Base-by-base conservation (phyloP, 148 eudicot species). In the Chenopodium album region DNA sequence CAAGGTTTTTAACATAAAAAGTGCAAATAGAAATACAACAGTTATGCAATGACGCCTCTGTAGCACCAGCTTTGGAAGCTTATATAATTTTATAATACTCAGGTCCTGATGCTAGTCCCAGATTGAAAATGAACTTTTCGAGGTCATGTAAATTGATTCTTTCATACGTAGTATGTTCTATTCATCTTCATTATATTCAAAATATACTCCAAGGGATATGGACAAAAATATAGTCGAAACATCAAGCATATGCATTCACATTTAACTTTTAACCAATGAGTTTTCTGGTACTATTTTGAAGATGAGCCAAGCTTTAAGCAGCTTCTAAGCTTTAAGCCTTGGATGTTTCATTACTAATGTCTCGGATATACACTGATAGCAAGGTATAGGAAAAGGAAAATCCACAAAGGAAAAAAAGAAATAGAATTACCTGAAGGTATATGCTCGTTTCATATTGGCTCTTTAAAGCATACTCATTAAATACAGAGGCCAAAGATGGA, bases 361-460 rank as follows among this genome's bases (percentile, higher is more conserved):
- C 37, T 52, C 63, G 20, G 3, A 74, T 19, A 32, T 20, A 34
- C 34, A 59, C 2, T 44, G 16, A n/a, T 32, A 68, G 11, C 47
- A 48, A n/a, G 46, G 5, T 73, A 77, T 56, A 14, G 62, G 20
- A 17, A 17, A 7, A 14, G 29, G 34, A 32, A 73, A 80, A 26
- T 28, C 52, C 29, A 56, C 14, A 44, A 23, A 37, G n/a, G 62
- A 0, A 19, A 28, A 28, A 34, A 60, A 22, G 6, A 47, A 85
- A 76, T 37, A 37, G 9, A 54, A 75, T 88, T 80, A 92, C 98
- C 90, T 90, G 97, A 86, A 91, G 98, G 87, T 94, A 96, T 78
- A 94, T 92, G 93, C 91, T 90, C 20, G 98, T 96, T 62, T 92
- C 97, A 84, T 88, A 92, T 85, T 96, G 98, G 90, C 97, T 94